Percentiles rank a stretch among this genome's conserved stretches.
These are phyloP conservation scores for Moesziomyces globuligerus DNA, from an alignment of 1,284 basidiomycete genomes.

Conservation along the genomic window DNA sequence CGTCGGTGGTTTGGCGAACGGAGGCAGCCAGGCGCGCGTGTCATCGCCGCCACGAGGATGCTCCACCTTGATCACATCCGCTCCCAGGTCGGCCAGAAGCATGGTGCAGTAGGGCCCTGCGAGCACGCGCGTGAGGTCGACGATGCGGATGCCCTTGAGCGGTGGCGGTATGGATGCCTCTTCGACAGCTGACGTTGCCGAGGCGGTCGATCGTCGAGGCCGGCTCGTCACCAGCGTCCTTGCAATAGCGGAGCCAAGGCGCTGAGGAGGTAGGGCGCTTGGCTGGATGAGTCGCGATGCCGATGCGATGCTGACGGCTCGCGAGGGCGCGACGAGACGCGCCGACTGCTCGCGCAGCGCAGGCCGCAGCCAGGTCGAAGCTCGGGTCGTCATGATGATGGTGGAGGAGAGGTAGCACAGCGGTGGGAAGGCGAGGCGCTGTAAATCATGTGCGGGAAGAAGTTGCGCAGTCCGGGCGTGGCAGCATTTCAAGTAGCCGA, in stretches of 20 bases:
- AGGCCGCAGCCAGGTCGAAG: background rate
- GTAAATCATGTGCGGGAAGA: background rate
- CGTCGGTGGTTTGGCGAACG: constrained; percentile 41
- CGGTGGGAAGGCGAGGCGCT: background rate
- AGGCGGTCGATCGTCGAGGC: constrained; percentile 5
- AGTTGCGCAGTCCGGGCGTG: background rate
- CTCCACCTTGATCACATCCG: constrained; percentile 83
- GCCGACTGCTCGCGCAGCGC: background rate
- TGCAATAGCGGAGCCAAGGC: background rate
- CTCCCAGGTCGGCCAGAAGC: constrained; percentile 78
- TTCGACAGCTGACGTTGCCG: background rate
- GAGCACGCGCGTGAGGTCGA: constrained; percentile 87
- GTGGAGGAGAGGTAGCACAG: background rate
- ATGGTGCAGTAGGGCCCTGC: constrained; percentile 90
- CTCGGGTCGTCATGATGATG: background rate
- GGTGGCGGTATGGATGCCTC: constrained; percentile 72
- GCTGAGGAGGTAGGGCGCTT: background rate
- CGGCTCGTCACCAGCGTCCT: constrained; percentile 2
- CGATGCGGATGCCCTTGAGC: constrained; percentile 79
- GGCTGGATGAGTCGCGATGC: no score
- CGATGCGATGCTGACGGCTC: background rate
- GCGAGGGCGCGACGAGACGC: background rate
- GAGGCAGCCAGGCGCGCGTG: constrained; percentile 73
- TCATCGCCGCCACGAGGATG: constrained; percentile 79
- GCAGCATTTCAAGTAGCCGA: constrained; percentile 15